phyloP scores from a whole-genome alignment of 495 filamentous ascomycete genomes.

The Jackrogersella minutella region DNA sequence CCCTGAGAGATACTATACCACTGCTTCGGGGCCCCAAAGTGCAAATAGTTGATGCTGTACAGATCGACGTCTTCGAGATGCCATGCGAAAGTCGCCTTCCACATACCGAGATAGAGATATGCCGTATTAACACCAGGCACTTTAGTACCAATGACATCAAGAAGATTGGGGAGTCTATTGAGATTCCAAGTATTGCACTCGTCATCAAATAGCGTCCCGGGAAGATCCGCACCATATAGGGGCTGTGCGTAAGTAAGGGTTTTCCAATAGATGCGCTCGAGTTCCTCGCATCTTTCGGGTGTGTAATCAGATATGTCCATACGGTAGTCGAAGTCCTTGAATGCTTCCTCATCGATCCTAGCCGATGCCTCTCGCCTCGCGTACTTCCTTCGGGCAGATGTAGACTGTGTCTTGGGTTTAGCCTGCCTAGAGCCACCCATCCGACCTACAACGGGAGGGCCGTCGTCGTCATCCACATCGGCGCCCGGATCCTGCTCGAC shows the following conservation, averaged over 20 bases:
- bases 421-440: conserved; percentile 54
- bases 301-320: conserved; percentile 88
- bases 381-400: conserved; percentile 76
- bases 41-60: conserved; percentile 99
- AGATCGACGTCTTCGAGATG: conserved; percentile 98
- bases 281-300: conserved; percentile 86
- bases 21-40: conserved; percentile 98
- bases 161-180: conserved; percentile 88
- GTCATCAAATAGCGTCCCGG: conserved; percentile 94
- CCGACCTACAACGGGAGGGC: conserved; percentile 47
- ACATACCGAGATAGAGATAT: conserved; percentile 99
- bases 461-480: conserved; percentile 58
- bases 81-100: conserved; percentile 99
- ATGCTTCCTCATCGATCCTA: conserved; percentile 82
- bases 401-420: conserved; percentile 61
- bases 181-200: conserved; percentile 89
- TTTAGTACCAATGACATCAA: conserved; percentile 93
- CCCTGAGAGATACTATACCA: conserved; percentile 99
- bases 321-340: conserved; percentile 87
- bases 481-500: conserved; percentile 56
- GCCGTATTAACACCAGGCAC: conserved; percentile 98
- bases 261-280: conserved; percentile 95
- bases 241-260: conserved; percentile 92
- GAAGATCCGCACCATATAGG: conserved; percentile 96
- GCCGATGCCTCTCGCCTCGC: conserved; percentile 77